These are phyloP conservation scores for Corchorus capsularis DNA, from an alignment of 345 rosid genomes.

Conservation along the genomic window DNA sequence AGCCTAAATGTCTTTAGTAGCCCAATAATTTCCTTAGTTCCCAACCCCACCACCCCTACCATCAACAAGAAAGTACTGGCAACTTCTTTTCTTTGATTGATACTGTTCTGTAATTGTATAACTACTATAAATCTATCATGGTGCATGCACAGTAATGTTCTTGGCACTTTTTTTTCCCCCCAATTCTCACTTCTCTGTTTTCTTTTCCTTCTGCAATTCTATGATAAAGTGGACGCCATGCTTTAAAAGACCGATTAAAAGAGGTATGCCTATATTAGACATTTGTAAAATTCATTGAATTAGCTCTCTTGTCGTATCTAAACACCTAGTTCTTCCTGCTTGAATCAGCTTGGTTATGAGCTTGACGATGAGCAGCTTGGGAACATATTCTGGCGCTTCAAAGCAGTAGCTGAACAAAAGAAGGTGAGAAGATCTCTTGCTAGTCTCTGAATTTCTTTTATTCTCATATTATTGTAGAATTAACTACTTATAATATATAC, in stretches of 20 bases:
- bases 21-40: not conserved
- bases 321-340: constrained; percentile 23
- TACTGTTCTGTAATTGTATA: not conserved
- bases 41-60: not conserved
- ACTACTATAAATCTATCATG: not conserved
- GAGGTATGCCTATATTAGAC: constrained; percentile 53
- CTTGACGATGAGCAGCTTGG: constrained; percentile 72
- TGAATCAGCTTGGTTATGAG: constrained; percentile 81
- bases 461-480: not conserved
- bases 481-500: not conserved
- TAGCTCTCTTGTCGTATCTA: not conserved
- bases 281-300: constrained; percentile 7
- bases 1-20: not conserved
- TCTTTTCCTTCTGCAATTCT: constrained; percentile 18
- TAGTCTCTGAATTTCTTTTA: constrained; percentile 1
- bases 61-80: not conserved
- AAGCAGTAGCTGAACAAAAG: constrained; percentile 86
- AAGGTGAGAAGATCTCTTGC: constrained; percentile 50
- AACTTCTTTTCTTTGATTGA: not conserved
- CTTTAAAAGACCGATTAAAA: constrained; percentile 66
- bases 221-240: constrained; percentile 87
- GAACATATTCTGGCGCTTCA: constrained; percentile 83
- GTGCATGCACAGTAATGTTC: not conserved
- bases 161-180: not conserved
- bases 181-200: not conserved